Evolutionary conservation across 2,329 filamentous ascomycete genomes (phyloP).

Genomic region (Penicillium sp.): DNA sequence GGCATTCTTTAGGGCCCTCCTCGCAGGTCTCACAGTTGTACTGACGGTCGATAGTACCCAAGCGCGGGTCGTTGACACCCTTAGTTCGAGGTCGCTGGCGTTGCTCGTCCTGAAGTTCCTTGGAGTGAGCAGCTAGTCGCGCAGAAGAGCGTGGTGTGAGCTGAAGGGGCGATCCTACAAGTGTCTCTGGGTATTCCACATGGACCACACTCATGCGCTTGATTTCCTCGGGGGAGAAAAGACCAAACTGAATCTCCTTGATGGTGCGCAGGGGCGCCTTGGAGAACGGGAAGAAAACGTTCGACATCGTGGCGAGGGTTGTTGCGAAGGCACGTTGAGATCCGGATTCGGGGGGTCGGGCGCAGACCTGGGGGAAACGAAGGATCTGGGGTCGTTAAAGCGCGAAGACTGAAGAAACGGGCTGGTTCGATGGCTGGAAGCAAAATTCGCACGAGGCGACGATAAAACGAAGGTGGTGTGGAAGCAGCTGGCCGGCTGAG

Average conservation of each 20-base stretch:
- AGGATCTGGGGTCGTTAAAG: slow-evolving; percentile 13
- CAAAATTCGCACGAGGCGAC: slow-evolving; percentile 24
- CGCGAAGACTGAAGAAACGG: slow-evolving; percentile 21
- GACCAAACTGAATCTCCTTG: slow-evolving; percentile 97
- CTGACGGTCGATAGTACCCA: slow-evolving; percentile 93
- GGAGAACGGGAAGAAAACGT: slow-evolving; percentile 84
- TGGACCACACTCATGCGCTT: slow-evolving; percentile 98
- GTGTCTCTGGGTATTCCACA: slow-evolving; percentile 97
- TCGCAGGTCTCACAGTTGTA: slow-evolving; percentile 96
- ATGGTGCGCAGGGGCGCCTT: slow-evolving; percentile 96
- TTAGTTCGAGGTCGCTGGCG: slow-evolving; percentile 84
- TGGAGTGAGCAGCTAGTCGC: too few relatives aligned
- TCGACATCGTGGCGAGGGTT: slow-evolving; percentile 69
- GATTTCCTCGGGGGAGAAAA: slow-evolving; percentile 97
- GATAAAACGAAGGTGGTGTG: slow-evolving; percentile 33
- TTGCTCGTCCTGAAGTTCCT: slow-evolving; percentile 67
- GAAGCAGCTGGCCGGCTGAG: slow-evolving; percentile 43
- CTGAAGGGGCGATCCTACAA: too few relatives aligned
- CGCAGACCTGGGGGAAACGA: slow-evolving; percentile 17
- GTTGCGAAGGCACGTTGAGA: slow-evolving; percentile 16
- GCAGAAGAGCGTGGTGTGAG: too few relatives aligned
- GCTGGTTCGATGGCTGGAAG: slow-evolving; percentile 8
- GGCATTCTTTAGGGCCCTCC: slow-evolving; percentile 92
- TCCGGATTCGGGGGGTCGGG: slow-evolving; percentile 10
- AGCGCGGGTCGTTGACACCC: slow-evolving; percentile 90